Evolutionary conservation across 2,329 filamentous ascomycete species (phyloP), one percentile per base, ranked within the genome.

Genomic region (Trichoderma endophyticum): DNA sequence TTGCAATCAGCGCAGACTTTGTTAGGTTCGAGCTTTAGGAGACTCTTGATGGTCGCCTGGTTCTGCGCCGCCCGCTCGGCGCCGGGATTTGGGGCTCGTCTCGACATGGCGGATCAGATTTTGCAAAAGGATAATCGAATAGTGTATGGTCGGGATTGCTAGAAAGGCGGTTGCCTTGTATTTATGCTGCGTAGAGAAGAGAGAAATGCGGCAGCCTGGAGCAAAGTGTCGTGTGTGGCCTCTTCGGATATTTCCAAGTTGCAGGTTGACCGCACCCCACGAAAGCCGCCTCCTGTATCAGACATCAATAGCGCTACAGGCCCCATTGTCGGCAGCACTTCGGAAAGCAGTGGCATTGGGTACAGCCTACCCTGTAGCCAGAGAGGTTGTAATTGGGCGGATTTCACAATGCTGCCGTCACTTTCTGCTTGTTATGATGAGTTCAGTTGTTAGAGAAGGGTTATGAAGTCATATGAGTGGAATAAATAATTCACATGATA

Each of bases 1-100:
- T 99, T 99, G 89, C 96, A 99, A 83, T 99, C 96, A 73, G 95
- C 94, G 86, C 96, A 99, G 80, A 93, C 90, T 86, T 99, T 99
- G 86, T 99, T 99, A 74, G 90, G 86, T 80, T 98, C 95, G 77
- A 99, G 85, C 85, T 98, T 99, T 81, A 98, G 87, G 77, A 99
- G 89, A 80, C 89, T 94, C 87, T 98, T 98, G 83, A 99, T 93
- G 59, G 94, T 97, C 81, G 92, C 90, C 82, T 93, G 92, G 84
- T 99, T 99, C 84, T 97, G 93, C 79, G 95, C 95, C 78, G 94
- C 93, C 83, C 93, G 91, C 83, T 97, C 93, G 76, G 93, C 92
- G 75, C 90, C 91, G 80, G 93, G 90, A 83, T 94, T 93, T 73
- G 90, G 89, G 73, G 89, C 85, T 80, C 93, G 90, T 86, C 93